Conservation (phyloP, 1,284 basidiomycete species). For the Puccinia horiana region DNA sequence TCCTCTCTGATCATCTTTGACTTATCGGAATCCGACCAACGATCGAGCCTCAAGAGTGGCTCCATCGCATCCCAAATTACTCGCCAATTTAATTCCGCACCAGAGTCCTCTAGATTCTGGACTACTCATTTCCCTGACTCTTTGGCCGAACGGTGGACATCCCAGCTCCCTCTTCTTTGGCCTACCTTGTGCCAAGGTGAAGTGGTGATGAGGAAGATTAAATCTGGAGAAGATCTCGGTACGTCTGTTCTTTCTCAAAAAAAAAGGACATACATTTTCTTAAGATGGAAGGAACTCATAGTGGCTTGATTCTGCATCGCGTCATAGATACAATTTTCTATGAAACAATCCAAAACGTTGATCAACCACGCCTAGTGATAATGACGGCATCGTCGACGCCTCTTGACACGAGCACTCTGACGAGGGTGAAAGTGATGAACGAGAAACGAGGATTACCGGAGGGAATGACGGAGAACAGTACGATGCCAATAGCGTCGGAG, state of each 20-base stretch:
- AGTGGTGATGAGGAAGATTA: not conserved
- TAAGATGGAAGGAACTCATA: not conserved
- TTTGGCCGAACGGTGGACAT: not conserved
- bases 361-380: constrained; percentile 25
- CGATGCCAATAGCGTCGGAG: not conserved
- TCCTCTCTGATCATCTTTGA: constrained; percentile 28
- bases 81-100: constrained; percentile 13
- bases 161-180: constrained; percentile 18
- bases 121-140: not conserved
- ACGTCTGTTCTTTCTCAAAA: not conserved
- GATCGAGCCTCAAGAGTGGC: not conserved
- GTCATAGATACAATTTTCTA: constrained; percentile 25
- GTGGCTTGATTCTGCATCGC: not conserved
- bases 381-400: not conserved
- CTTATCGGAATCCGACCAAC: not conserved
- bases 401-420: not conserved
- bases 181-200: constrained; percentile 9
- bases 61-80: constrained; percentile 26
- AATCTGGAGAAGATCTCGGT: constrained; percentile 25
- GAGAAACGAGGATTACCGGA: not conserved
- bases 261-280: not conserved
- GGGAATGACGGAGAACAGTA: not conserved
- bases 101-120: constrained; percentile 5
- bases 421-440: not conserved
- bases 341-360: not conserved